Base-by-base conservation (phyloP, 495 filamentous ascomycete species). In the Xylaria scruposa region DNA sequence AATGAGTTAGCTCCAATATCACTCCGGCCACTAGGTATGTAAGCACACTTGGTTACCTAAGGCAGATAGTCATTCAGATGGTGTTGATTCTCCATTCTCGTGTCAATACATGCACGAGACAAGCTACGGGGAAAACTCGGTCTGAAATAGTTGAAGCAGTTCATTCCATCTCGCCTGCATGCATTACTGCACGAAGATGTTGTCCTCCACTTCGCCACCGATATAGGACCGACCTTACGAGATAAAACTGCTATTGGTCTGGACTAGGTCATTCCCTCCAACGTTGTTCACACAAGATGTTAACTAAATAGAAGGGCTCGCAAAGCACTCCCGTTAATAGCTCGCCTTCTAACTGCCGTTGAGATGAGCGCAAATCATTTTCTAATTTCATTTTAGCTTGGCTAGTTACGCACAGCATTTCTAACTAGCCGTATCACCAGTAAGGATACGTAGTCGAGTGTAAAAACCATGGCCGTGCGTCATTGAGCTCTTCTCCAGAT, bases 401-500 rank as follows among this genome's bases (percentile, higher is more conserved):
- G 40, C 61, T 24, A 38, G 15, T n/a, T 21, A 42, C n/a, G 21
- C 10, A 17, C 36, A 47, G 19, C 26, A 51, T 49, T 69, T 40
- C 44, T 31, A 54, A 31, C 58, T 70, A 33, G 58, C 44, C 24
- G 12, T 21, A 36, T 40, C 9, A 6, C n/a, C 56, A 62, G 68
- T 21, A 36, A 24, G 38, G 42, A 69, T 60, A 69, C 29, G 15
- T 13, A 56, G n/a, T 58, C 40, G 15, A 17, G 51, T n/a, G 38
- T 8, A 47, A 46, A 26, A 44, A 46, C 17, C n/a, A 46, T 33
- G 53, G 24, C n/a, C 56, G 42, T 61, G 54, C 56, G 29, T 58
- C 51, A 29, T 44, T 42, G 29, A 15, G 36, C 31, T 36, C 60
- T 53, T 65, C 70, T 71, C 70, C 62, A 67, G 70, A 46, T 67